Evolutionary conservation across 192 early-diverging fungal species (phyloP).

Genomic region (Coemansia sp.): DNA sequence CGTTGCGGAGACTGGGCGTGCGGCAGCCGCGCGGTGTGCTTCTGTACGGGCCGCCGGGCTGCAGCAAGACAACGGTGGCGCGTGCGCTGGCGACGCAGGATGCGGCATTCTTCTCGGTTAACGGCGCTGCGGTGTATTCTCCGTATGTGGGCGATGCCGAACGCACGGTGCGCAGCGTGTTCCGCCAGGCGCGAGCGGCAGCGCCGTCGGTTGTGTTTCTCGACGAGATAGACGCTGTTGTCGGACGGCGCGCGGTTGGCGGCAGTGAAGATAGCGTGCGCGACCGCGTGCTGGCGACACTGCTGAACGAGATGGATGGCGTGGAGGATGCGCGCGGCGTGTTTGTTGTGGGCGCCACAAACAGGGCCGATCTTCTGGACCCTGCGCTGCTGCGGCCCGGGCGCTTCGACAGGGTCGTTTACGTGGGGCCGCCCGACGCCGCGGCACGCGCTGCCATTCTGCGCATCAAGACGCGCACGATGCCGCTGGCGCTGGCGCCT

Average conservation of each 20-base stretch:
- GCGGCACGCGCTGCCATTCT: conserved; percentile 68
- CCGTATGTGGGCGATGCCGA: conserved; percentile 43
- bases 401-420: conserved; percentile 91
- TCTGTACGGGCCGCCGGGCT: conserved; percentile 97
- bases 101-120: conserved; percentile 69
- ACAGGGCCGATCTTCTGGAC: conserved; percentile 95
- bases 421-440: conserved; percentile 83
- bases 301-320: conserved; percentile 83
- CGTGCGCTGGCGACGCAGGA: conserved; percentile 81
- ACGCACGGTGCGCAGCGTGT: conserved; percentile 64
- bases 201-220: conserved; percentile 90
- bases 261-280: conserved; percentile 56
- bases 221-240: conserved; percentile 96
- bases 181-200: conserved; percentile 75
- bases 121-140: conserved; percentile 40
- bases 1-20: conserved; percentile 76
- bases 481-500: conserved; percentile 42
- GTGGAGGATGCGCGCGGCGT: conserved; percentile 90
- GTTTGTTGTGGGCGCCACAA: conserved; percentile 99
- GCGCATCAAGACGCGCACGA: conserved; percentile 52
- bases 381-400: conserved; percentile 93
- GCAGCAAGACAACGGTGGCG: conserved; percentile 95
- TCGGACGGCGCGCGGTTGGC: conserved; percentile 73
- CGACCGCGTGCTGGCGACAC: conserved; percentile 32
- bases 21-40: conserved; percentile 83